Evolutionary conservation across 495 filamentous ascomycete species (phyloP).

Genomic region (Chaetomium cochliodes): DNA sequence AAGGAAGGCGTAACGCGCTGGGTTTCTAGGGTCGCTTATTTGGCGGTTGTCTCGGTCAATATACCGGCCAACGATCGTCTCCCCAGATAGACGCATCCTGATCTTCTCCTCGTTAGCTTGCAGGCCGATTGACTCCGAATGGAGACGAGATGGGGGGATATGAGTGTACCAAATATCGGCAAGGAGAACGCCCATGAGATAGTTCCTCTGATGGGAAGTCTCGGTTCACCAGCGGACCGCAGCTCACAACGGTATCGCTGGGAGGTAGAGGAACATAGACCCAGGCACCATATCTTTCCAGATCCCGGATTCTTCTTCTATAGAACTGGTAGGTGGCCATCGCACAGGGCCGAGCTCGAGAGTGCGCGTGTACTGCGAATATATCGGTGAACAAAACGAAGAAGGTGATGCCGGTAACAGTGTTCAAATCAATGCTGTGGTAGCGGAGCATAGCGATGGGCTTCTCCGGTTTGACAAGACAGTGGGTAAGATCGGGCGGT

Average conservation of each 20-base stretch:
- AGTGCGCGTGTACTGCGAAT: neutral
- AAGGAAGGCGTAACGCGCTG: neutral
- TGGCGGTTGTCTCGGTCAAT: neutral
- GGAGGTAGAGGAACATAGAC: conserved; percentile 1
- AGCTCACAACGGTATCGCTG: neutral
- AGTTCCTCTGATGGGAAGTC: neutral
- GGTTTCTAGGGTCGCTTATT: neutral
- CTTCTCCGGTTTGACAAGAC: neutral
- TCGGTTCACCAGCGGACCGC: neutral
- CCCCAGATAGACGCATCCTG: conserved; percentile 3
- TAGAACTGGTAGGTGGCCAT: neutral
- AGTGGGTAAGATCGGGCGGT: neutral
- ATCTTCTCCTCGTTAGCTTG: neutral
- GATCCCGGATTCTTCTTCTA: too few species aligned
- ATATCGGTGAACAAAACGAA: neutral
- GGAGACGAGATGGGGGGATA: too few species aligned
- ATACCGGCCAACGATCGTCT: neutral
- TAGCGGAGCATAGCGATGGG: neutral
- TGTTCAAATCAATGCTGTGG: neutral
- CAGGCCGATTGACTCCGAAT: neutral
- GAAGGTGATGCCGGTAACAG: conserved; percentile 6
- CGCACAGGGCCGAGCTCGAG: neutral
- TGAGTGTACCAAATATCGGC: neutral
- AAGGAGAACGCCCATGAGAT: too few species aligned
- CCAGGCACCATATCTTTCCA: neutral